Percentiles rank a stretch among this genome's conserved stretches.
Evolutionary conservation across 176 grass and related monocot species (phyloP).

Genomic region (Elaeis guineensis): DNA sequence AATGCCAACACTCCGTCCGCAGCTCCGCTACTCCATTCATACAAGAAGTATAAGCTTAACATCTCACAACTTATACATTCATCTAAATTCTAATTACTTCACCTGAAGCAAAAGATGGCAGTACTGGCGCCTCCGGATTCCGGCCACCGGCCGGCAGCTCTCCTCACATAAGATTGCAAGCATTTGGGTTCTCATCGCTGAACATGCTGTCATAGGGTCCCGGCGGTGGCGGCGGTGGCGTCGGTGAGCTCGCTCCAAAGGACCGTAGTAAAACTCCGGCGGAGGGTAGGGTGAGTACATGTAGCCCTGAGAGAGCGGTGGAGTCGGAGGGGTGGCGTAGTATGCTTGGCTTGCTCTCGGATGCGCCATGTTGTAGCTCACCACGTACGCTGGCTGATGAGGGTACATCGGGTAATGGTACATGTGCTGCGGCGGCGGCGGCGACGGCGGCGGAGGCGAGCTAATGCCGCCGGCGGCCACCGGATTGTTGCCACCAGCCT

Average conservation of each 20-base stretch:
- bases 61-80: too few relatives aligned
- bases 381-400: conserved; percentile 16
- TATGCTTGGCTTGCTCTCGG: conserved; percentile 17
- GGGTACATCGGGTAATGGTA: not conserved
- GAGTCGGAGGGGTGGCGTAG: conserved; percentile 4
- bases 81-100: too few relatives aligned
- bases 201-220: conserved; percentile 15
- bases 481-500: not conserved
- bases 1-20: too few relatives aligned
- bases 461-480: not conserved
- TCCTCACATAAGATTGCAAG: conserved; percentile 34
- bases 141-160: not conserved
- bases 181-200: conserved; percentile 44
- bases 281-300: conserved; percentile 1
- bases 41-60: too few relatives aligned
- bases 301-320: conserved; percentile 4
- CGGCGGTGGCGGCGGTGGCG: conserved; percentile 8
- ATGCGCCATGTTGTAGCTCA: conserved; percentile 34
- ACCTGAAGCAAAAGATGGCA: too few relatives aligned
- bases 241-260: not conserved
- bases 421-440: not conserved
- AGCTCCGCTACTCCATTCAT: too few relatives aligned
- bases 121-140: too few relatives aligned
- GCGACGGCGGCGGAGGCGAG: too few relatives aligned
- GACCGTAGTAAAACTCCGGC: conserved; percentile 14